Evolutionary conservation across 495 filamentous ascomycete genomes (phyloP).

Genomic region (Tuber aestivum): DNA sequence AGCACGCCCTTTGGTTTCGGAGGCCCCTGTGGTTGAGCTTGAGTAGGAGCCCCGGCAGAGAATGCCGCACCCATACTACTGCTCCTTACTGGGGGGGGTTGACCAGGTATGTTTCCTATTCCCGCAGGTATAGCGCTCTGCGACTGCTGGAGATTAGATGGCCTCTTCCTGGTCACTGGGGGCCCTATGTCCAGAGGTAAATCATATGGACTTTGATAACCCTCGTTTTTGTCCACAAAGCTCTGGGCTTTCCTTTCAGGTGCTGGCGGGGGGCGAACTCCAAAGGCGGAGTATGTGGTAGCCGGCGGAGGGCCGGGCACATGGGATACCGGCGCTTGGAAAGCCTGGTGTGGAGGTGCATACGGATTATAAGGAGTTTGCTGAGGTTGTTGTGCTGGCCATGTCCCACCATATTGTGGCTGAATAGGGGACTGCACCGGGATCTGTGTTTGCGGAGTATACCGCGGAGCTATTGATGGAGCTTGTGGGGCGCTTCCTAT

Average conservation of each 20-base stretch:
- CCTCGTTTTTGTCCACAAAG: constrained; percentile 85
- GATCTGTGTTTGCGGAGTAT: constrained; percentile 44
- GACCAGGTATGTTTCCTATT: constrained; percentile 45
- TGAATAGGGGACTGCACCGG: constrained; percentile 34
- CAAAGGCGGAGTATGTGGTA: constrained; percentile 41
- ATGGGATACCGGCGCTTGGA: constrained; percentile 44
- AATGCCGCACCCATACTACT: constrained; percentile 53
- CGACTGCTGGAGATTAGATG: constrained; percentile 48
- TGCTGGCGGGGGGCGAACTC: constrained; percentile 45
- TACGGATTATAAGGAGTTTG: constrained; percentile 41
- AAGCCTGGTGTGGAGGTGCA: constrained; percentile 44
- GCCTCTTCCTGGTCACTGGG: constrained; percentile 46
- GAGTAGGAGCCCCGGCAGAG: constrained; percentile 45
- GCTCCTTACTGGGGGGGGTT: constrained; percentile 54
- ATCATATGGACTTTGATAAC: constrained; percentile 90
- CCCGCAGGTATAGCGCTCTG: constrained; percentile 40
- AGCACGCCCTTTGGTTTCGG: constrained; percentile 33
- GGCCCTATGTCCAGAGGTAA: constrained; percentile 81
- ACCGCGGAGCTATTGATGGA: constrained; percentile 32
- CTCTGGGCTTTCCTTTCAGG: constrained; percentile 59
- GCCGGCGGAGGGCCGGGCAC: constrained; percentile 30
- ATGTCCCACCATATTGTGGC: constrained; percentile 26
- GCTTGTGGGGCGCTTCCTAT: constrained; percentile 17
- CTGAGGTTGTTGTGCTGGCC: constrained; percentile 24
- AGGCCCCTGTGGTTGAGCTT: constrained; percentile 33